These are phyloP conservation scores for Ceriops decandra DNA, from an alignment of 345 rosid species.

Conservation along the genomic window DNA sequence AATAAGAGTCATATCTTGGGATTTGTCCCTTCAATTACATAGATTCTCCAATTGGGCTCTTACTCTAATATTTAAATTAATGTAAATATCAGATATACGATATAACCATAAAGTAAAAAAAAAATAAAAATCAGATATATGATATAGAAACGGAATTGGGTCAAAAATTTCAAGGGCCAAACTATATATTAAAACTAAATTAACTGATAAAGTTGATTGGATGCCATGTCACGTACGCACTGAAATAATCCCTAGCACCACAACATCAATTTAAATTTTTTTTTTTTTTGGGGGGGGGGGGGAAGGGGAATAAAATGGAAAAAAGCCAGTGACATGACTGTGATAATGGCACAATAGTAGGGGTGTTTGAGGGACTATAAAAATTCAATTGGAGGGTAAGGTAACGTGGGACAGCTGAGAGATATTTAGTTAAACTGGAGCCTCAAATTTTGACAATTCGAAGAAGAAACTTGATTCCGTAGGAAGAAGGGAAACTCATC, in stretches of 20 bases:
- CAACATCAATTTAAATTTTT: not conserved
- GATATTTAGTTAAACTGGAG: constrained; percentile 39
- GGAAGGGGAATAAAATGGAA: not conserved
- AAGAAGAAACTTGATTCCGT: constrained; percentile 40
- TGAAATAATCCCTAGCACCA: constrained; percentile 7
- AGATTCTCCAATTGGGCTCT: too few relatives aligned
- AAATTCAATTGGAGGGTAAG: constrained; percentile 5
- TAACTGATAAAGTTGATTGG: too few relatives aligned
- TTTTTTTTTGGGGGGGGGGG: not conserved
- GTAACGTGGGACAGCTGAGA: constrained; percentile 49
- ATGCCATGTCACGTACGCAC: not conserved
- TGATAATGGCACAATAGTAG: not conserved
- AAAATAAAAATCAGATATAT: not conserved
- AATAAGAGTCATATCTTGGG: too few relatives aligned
- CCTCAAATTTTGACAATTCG: constrained; percentile 54
- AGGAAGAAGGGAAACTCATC: constrained; percentile 41
- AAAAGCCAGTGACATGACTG: constrained; percentile 7
- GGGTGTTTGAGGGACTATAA: constrained; percentile 17
- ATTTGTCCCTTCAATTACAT: too few relatives aligned
- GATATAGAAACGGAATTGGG: not conserved
- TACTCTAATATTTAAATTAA: too few relatives aligned
- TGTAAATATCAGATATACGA: too few relatives aligned
- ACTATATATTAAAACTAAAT: not conserved
- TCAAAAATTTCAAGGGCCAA: constrained; percentile 2
- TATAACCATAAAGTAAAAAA: too few relatives aligned